Percentiles rank a stretch among this genome's conserved stretches.
These are phyloP conservation scores for Metschnikowia chrysomelidarum DNA, from an alignment of 805 yeast species.

Conservation along the genomic window DNA sequence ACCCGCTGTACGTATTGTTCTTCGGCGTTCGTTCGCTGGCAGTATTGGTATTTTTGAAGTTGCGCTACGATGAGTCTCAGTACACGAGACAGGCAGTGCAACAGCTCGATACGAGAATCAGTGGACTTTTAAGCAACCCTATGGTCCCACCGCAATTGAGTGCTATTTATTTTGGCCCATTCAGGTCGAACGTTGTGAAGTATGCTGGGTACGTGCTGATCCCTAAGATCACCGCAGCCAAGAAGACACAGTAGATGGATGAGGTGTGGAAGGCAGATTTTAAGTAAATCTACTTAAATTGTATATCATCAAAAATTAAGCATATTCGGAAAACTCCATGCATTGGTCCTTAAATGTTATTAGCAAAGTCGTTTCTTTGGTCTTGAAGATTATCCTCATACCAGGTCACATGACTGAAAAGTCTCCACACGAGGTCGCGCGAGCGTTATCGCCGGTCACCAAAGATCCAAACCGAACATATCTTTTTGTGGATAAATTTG, in stretches of 20 bases:
- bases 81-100: slow-evolving; percentile 40
- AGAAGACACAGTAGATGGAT: slow-evolving; percentile 17
- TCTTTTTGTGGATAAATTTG: too few species aligned
- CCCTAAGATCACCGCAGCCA: slow-evolving; percentile 16
- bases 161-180: slow-evolving; percentile 19
- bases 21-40: slow-evolving; percentile 33
- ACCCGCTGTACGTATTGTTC: slow-evolving; percentile 28
- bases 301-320: too few species aligned
- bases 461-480: too few species aligned
- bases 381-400: neutral
- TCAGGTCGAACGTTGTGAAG: slow-evolving; percentile 20
- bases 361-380: too few species aligned
- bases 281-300: too few species aligned
- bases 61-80: slow-evolving; percentile 33
- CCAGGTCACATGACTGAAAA: slow-evolving; percentile 8
- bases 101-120: slow-evolving; percentile 44
- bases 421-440: neutral
- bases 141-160: slow-evolving; percentile 13
- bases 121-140: slow-evolving; percentile 20
- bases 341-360: too few species aligned
- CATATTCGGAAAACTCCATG: too few species aligned
- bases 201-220: slow-evolving; percentile 25
- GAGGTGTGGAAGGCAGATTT: too few species aligned
- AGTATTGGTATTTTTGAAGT: slow-evolving; percentile 33
- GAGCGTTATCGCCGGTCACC: too few species aligned